phyloP scores from a whole-genome alignment of 257 asterid genomes.

The Knoxia roxburghii region DNA sequence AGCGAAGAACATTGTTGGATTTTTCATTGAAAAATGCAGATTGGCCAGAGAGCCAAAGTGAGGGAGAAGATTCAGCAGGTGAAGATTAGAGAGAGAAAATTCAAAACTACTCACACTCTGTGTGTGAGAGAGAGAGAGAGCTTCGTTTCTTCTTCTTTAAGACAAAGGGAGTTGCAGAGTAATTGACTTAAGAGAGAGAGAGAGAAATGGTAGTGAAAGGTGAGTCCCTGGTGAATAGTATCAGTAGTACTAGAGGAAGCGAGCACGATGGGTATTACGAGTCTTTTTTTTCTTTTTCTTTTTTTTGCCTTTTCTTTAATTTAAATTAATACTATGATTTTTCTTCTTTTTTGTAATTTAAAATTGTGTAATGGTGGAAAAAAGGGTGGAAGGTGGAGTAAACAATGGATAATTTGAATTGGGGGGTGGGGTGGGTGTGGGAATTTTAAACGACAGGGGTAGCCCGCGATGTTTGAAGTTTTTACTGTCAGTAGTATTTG shows the following conservation, averaged over 20 bases:
- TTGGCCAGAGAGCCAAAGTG: conserved; percentile 27
- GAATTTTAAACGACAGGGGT: conserved; percentile 12
- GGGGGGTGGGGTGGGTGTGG: conserved; percentile 2
- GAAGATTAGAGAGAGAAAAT: conserved; percentile 5
- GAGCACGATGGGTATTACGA: conserved; percentile 4
- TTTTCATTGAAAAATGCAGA: conserved; percentile 23
- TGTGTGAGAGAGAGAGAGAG: conserved; percentile 13
- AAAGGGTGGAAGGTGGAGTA: too few relatives aligned
- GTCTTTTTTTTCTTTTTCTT: conserved; percentile 3
- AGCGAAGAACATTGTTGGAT: conserved; percentile 34
- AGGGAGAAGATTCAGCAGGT: conserved; percentile 28
- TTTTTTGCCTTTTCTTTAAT: conserved; percentile 20
- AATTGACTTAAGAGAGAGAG: not conserved
- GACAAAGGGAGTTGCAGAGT: conserved; percentile 49
- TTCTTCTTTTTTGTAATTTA: not conserved
- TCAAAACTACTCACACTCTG: conserved; percentile 16
- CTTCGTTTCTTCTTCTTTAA: conserved; percentile 46
- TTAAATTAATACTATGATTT: conserved; percentile 23
- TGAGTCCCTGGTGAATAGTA: conserved; percentile 20
- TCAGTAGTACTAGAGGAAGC: conserved; percentile 7
- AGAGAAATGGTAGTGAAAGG: conserved; percentile 23
- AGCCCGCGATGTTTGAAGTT: conserved; percentile 23
- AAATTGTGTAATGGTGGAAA: not conserved
- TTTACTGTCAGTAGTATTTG: conserved; percentile 14
- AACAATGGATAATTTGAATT: conserved; percentile 16